A percentile compares a stretch with the other conserved stretches of the same genome.
Conservation (phyloP, 345 rosid genomes). For the Sonneratia alba region DNA sequence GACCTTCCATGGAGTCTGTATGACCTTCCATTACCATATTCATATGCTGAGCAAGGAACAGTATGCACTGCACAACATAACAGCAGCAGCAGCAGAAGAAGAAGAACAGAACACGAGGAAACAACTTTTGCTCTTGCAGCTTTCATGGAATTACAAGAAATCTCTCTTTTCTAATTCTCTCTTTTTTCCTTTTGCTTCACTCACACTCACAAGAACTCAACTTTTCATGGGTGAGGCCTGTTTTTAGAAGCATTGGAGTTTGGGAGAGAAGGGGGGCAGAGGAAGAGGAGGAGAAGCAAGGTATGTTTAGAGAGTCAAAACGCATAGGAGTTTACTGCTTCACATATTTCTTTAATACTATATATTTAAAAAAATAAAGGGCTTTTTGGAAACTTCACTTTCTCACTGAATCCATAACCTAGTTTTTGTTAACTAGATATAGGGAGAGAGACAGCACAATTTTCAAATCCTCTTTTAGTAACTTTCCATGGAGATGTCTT, state of each 20-base stretch:
- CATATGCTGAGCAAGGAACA: neutral
- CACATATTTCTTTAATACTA: too few species aligned
- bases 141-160: neutral
- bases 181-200: neutral
- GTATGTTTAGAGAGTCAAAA: too few species aligned
- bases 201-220: neutral
- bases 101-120: neutral
- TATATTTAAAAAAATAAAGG: too few species aligned
- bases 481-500: neutral
- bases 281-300: too few species aligned
- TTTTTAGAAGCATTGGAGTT: conserved; percentile 2
- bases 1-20: conserved; percentile 1
- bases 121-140: neutral
- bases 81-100: neutral
- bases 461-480: neutral
- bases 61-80: neutral
- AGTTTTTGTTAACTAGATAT: neutral
- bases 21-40: neutral
- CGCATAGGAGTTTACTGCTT: too few species aligned
- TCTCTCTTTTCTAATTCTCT: neutral
- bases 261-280: neutral
- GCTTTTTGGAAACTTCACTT: neutral
- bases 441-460: neutral
- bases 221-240: conserved; percentile 1
- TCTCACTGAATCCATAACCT: conserved; percentile 5